These are phyloP conservation scores for Echinochloa phyllopogon DNA, from an alignment of 176 grass and related monocot species.

Conservation along the genomic window DNA sequence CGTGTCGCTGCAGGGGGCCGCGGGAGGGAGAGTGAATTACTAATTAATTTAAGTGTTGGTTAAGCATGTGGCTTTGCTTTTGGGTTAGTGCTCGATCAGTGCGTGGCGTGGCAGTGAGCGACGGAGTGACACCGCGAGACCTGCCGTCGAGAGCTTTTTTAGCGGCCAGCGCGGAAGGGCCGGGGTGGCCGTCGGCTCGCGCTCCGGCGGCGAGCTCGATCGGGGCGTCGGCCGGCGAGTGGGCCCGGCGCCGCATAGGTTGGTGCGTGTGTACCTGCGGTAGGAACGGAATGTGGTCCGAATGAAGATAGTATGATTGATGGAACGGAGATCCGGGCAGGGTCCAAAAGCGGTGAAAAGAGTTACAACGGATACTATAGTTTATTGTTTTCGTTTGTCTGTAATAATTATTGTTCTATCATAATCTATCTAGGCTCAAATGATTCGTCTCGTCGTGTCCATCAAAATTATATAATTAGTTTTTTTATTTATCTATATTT, in stretches of 20 bases:
- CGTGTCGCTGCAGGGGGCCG: constrained; percentile 7
- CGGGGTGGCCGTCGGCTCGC: background rate
- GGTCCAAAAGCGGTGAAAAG: too few species aligned
- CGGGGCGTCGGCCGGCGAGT: background rate
- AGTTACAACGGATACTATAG: too few species aligned
- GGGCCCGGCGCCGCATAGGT: background rate
- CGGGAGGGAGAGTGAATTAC: background rate
- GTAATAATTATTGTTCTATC: too few species aligned
- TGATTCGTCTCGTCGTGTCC: too few species aligned
- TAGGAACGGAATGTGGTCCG: constrained; percentile 18
- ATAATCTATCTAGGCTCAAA: too few species aligned
- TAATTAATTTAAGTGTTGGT: background rate
- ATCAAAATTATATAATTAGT: too few species aligned
- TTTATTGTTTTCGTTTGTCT: too few species aligned
- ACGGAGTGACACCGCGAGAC: background rate
- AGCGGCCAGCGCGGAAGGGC: background rate
- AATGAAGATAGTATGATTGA: background rate
- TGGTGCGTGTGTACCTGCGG: background rate
- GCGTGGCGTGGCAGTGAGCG: background rate
- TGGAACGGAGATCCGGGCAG: too few species aligned
- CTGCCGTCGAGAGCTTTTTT: background rate
- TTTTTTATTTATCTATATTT: too few species aligned
- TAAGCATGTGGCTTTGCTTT: constrained; percentile 40
- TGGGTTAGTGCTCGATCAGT: background rate
- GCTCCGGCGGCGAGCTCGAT: constrained; percentile 30